A percentile compares a stretch with the other conserved stretches of the same genome.
Evolutionary conservation across 2,329 filamentous ascomycete species (phyloP).

Genomic region (Aspergillus sp.): DNA sequence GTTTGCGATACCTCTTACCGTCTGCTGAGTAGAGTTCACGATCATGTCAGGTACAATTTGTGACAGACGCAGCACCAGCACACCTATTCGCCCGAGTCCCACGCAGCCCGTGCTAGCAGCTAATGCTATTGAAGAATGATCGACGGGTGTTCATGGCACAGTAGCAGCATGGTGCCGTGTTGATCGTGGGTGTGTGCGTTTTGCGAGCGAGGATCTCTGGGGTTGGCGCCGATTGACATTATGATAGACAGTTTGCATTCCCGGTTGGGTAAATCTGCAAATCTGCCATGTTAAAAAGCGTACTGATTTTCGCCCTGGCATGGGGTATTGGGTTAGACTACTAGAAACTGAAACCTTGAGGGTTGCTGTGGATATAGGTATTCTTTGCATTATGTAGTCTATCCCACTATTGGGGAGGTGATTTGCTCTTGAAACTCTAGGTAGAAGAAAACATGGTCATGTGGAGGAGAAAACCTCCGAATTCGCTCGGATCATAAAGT

Average conservation of each 20-base stretch:
- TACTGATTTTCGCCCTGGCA: neutral
- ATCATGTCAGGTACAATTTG: neutral
- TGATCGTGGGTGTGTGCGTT: neutral
- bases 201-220: slow-evolving; percentile 11
- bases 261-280: neutral
- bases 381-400: neutral
- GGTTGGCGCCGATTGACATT: slow-evolving; percentile 15
- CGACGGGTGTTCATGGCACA: neutral
- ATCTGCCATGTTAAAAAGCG: neutral
- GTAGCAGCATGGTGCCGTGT: neutral
- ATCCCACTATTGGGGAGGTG: neutral
- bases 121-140: neutral
- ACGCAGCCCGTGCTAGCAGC: neutral
- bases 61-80: neutral
- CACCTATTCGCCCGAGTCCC: neutral
- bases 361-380: neutral
- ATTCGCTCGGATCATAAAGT: neutral
- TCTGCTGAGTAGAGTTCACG: neutral
- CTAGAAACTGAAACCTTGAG: neutral
- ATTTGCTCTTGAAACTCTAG: neutral
- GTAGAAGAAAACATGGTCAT: neutral
- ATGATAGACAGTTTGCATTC: slow-evolving; percentile 11
- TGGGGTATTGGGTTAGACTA: neutral
- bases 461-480: neutral
- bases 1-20: neutral